These are phyloP conservation scores for Sporothrix schenckii DNA, from an alignment of 2,329 filamentous ascomycete species.

Conservation along the genomic window DNA sequence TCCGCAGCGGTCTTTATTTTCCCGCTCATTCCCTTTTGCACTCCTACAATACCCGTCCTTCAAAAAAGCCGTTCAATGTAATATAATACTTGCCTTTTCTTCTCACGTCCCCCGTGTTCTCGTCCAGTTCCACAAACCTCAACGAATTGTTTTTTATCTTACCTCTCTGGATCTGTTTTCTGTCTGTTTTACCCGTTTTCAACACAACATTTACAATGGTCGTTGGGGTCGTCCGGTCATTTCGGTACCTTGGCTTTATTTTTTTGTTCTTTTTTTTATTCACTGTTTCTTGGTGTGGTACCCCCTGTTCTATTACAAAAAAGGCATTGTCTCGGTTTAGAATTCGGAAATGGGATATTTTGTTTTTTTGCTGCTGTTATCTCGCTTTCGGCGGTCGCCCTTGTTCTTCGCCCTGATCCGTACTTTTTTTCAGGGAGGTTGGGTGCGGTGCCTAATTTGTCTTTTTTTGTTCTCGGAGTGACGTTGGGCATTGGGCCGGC, in stretches of 20 bases:
- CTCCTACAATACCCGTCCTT: not conserved
- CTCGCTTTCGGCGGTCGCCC: too few relatives aligned
- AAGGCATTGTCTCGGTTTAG: conserved; percentile 24
- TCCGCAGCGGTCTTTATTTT: not conserved
- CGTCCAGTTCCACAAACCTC: not conserved
- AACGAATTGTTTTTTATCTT: not conserved
- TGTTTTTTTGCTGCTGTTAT: not conserved
- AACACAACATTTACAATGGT: conserved; percentile 25
- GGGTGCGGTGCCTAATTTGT: not conserved
- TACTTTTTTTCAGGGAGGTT: not conserved
- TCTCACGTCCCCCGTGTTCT: not conserved
- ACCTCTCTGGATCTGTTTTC: not conserved
- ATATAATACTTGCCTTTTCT: not conserved
- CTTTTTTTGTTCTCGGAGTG: not conserved
- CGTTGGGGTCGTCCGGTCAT: conserved; percentile 18
- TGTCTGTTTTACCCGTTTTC: not conserved
- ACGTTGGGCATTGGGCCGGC: not conserved
- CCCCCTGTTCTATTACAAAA: conserved; percentile 20
- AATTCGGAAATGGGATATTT: conserved; percentile 6
- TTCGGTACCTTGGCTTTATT: not conserved
- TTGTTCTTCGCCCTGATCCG: too few relatives aligned
- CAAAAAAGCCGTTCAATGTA: not conserved
- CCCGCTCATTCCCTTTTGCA: not conserved
- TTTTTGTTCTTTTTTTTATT: not conserved
- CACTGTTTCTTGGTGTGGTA: not conserved